phyloP scores from a whole-genome alignment of 2,329 filamentous ascomycete species.

The Colletotrichum costaricense region DNA sequence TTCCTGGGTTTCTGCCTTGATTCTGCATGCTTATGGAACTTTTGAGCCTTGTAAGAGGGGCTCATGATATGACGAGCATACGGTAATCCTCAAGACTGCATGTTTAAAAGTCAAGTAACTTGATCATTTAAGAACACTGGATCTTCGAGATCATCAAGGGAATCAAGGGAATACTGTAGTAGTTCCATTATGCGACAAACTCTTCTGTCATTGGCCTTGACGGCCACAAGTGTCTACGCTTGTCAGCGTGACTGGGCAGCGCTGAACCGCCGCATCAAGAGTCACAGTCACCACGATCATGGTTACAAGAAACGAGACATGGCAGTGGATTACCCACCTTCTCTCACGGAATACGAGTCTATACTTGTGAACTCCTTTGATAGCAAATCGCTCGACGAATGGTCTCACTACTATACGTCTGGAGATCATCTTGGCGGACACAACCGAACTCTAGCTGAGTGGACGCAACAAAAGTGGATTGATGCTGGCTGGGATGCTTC shows the following conservation, averaged over 20 bases:
- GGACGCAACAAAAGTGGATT: constrained; percentile 23
- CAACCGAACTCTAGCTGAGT: constrained; percentile 21
- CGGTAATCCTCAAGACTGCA: no score
- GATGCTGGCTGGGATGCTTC: constrained; percentile 11
- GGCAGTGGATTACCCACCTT: constrained; percentile 13
- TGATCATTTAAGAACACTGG: no score
- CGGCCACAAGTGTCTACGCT: not conserved
- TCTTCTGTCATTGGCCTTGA: not conserved
- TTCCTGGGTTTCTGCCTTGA: not conserved
- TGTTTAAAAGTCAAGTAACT: not conserved
- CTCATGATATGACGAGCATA: not conserved
- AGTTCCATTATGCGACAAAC: not conserved
- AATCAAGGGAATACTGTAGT: not conserved
- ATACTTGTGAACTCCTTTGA: constrained; percentile 29
- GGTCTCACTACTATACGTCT: constrained; percentile 28
- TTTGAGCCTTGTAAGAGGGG: not conserved
- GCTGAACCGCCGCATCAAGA: constrained; percentile 6
- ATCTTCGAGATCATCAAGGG: not conserved
- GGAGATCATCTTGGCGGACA: constrained; percentile 30
- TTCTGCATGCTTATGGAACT: not conserved
- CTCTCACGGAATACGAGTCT: not conserved
- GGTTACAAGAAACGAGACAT: constrained; percentile 21
- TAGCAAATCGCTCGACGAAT: constrained; percentile 17
- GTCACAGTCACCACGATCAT: constrained; percentile 8
- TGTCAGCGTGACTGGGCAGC: constrained; percentile 21